Conservation (phyloP, 2,329 filamentous ascomycete species). For the Neonectria punicea region DNA sequence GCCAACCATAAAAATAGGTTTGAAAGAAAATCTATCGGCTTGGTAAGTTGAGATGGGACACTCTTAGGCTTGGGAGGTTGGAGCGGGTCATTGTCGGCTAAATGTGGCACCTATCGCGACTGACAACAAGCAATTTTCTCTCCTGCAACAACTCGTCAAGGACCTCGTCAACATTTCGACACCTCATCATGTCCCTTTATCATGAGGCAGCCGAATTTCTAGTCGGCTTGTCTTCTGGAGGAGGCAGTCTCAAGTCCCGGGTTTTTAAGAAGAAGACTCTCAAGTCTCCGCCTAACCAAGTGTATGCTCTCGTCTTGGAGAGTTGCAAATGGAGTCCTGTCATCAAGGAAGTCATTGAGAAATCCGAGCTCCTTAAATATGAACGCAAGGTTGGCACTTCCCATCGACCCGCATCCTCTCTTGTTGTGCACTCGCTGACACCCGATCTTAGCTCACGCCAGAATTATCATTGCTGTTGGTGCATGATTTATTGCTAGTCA, state of each 20-base stretch:
- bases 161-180: neutral
- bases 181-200: conserved; percentile 84
- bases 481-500: conserved; percentile 87
- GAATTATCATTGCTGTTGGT: conserved; percentile 82
- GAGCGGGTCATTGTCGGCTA: conserved; percentile 33
- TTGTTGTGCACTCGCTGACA: neutral
- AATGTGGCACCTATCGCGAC: conserved; percentile 13
- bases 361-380: conserved; percentile 76
- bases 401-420: neutral
- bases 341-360: conserved; percentile 90
- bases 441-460: conserved; percentile 75
- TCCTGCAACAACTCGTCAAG: conserved; percentile 11
- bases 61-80: neutral
- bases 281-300: conserved; percentile 81
- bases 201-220: conserved; percentile 87
- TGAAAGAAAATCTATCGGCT: neutral
- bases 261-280: conserved; percentile 80
- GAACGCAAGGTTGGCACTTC: conserved; percentile 79
- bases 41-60: neutral
- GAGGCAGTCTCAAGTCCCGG: conserved; percentile 88
- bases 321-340: conserved; percentile 90
- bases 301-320: conserved; percentile 89
- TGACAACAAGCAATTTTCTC: conserved; percentile 31
- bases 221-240: conserved; percentile 59
- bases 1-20: neutral